Percentiles rank a stretch among this genome's conserved stretches.
These are phyloP conservation scores for Lasiosphaeria miniovina DNA, from an alignment of 495 filamentous ascomycete species.

Conservation along the genomic window DNA sequence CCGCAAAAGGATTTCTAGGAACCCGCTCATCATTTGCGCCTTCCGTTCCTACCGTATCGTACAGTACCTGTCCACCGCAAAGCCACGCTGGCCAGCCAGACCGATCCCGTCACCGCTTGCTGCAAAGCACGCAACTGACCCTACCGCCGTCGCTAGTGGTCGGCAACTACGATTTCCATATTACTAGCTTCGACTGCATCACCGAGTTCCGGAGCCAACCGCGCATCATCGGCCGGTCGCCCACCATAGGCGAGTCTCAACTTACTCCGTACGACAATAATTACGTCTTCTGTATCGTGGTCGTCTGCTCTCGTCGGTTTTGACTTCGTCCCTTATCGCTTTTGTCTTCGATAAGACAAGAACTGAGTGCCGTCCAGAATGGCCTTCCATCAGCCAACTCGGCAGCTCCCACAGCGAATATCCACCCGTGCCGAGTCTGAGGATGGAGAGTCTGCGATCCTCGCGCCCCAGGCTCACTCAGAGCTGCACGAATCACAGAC, in stretches of 20 bases:
- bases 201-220: constrained; percentile 1
- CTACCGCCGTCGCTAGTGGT: neutral
- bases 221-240: neutral
- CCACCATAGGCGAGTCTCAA: too few relatives aligned
- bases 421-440: constrained; percentile 30
- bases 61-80: neutral
- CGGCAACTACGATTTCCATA: neutral
- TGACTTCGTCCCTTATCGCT: constrained; percentile 1
- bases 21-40: neutral
- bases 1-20: neutral
- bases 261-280: too few relatives aligned
- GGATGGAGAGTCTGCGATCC: constrained; percentile 42
- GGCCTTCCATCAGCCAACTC: constrained; percentile 80
- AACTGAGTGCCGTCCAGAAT: constrained; percentile 43
- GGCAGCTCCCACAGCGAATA: constrained; percentile 57
- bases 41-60: neutral
- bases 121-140: neutral
- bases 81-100: neutral
- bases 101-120: neutral
- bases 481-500: constrained; percentile 71
- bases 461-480: constrained; percentile 37
- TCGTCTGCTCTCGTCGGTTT: neutral
- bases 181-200: neutral
- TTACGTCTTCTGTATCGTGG: too few relatives aligned
- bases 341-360: neutral